Evolutionary conservation across 23 red algal species (phyloP).

Genomic region (Gracilaria caudata): DNA sequence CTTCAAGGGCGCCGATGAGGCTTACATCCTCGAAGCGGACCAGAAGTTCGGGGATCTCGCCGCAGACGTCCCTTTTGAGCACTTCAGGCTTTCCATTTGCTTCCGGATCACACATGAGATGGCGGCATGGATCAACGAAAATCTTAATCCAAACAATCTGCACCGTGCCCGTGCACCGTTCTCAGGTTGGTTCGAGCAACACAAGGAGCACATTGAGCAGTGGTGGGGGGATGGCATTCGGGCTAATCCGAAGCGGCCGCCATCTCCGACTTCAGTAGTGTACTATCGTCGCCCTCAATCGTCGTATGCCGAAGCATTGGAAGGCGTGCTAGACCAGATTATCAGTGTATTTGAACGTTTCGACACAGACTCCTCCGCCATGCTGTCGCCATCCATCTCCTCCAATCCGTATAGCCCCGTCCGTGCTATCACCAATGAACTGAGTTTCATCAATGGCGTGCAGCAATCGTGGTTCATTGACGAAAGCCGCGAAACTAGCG

Average conservation of each 20-base stretch:
- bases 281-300: not conserved
- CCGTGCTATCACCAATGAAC: conserved; percentile 2
- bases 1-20: conserved; percentile 33
- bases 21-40: not conserved
- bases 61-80: conserved; percentile 3
- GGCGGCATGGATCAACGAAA: conserved; percentile 20
- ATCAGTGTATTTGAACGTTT: not conserved
- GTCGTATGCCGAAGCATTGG: not conserved
- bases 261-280: not conserved
- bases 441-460: not conserved
- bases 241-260: not conserved
- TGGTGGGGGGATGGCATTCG: conserved; percentile 31
- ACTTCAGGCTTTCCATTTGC: conserved; percentile 1
- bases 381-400: conserved; percentile 13
- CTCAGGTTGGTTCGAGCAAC: not conserved
- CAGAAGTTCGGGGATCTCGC: not conserved
- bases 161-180: not conserved
- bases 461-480: conserved; percentile 24
- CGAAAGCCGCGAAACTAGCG: not conserved
- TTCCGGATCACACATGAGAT: conserved; percentile 26
- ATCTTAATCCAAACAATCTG: conserved; percentile 27
- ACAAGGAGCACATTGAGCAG: not conserved
- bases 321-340: not conserved
- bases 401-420: not conserved
- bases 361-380: not conserved